phyloP scores from a whole-genome alignment of 2,329 filamentous ascomycete genomes.

The Aureobasidium sp. region DNA sequence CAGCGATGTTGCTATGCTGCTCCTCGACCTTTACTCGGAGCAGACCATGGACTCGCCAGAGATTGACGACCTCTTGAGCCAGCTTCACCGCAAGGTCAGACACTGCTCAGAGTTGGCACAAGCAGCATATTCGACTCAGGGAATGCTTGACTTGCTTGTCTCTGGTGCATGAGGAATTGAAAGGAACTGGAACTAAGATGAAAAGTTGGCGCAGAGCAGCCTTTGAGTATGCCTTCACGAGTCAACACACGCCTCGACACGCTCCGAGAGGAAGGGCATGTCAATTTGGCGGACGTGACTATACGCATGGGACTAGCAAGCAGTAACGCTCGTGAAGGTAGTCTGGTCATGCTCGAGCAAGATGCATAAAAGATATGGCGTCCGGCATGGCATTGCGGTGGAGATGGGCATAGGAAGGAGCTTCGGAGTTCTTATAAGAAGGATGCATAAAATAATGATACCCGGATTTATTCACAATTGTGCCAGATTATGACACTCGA shows the following conservation, averaged over 20 bases:
- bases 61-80: conserved; percentile 63
- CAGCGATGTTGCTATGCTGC: conserved; percentile 72
- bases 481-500: neutral
- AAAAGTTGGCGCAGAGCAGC: neutral
- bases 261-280: neutral
- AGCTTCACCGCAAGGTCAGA: conserved; percentile 63
- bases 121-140: conserved; percentile 70
- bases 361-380: neutral
- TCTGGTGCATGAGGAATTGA: conserved; percentile 31
- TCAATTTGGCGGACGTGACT: neutral
- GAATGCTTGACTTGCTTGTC: conserved; percentile 79
- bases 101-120: conserved; percentile 77
- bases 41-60: conserved; percentile 63
- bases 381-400: neutral
- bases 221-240: neutral
- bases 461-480: neutral
- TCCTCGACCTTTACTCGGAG: conserved; percentile 82
- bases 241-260: neutral
- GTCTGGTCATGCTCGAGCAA: neutral
- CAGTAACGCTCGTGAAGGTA: neutral
- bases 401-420: conserved; percentile 2
- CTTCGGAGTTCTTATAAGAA: neutral
- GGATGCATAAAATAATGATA: conserved; percentile 12
- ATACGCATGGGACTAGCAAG: neutral
- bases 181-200: neutral